Conservation (phyloP, 306 rosid species). For the Glycine tomentella region DNA sequence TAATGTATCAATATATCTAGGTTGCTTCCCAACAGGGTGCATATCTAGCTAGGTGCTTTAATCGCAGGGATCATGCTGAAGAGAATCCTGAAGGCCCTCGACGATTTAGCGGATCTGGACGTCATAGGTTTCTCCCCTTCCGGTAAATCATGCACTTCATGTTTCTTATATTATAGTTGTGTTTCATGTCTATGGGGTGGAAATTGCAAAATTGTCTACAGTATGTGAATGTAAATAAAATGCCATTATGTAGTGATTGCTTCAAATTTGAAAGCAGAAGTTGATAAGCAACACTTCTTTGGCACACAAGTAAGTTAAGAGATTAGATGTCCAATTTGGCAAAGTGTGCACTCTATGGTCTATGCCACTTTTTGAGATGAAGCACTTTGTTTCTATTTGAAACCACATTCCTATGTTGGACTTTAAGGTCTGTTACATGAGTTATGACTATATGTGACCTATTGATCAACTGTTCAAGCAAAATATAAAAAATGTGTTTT, state of each 20-base stretch:
- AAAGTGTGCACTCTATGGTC: neutral
- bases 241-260: conserved; percentile 6
- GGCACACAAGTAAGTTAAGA: conserved; percentile 1
- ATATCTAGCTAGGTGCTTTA: conserved; percentile 82
- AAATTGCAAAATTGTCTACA: conserved; percentile 31
- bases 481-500: neutral
- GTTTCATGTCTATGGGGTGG: neutral
- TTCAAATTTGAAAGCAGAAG: conserved; percentile 29
- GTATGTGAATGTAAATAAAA: conserved; percentile 16
- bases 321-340: conserved; percentile 31
- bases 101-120: conserved; percentile 73
- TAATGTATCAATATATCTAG: conserved; percentile 52
- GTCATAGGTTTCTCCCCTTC: conserved; percentile 83
- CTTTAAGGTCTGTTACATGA: conserved; percentile 4
- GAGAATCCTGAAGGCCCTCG: conserved; percentile 92
- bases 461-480: conserved; percentile 13
- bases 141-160: conserved; percentile 52
- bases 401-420: conserved; percentile 11
- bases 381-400: conserved; percentile 22
- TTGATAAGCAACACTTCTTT: conserved; percentile 9
- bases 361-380: neutral
- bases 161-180: conserved; percentile 21
- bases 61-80: conserved; percentile 49
- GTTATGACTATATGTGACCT: neutral
- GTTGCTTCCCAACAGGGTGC: conserved; percentile 99